Conservation (phyloP, 345 rosid genomes). For the Carallia pectinifolia region DNA sequence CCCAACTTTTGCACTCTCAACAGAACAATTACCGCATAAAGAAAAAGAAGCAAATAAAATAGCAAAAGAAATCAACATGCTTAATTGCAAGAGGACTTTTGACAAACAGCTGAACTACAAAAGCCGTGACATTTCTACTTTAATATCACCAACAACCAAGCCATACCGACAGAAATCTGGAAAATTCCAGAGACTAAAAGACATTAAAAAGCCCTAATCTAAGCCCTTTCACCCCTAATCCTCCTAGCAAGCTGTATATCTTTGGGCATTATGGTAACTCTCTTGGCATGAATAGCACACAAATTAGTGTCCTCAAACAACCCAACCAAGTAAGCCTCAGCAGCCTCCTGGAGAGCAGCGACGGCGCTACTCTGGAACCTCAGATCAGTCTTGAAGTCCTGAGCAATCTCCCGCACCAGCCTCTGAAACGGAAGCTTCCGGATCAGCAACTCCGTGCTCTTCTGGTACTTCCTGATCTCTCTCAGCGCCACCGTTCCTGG, state of each 20-base stretch:
- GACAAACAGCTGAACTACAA: too few relatives aligned
- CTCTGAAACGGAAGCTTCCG: slow-evolving; percentile 26
- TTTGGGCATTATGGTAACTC: too few relatives aligned
- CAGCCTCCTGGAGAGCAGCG: background rate
- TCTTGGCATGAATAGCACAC: too few relatives aligned
- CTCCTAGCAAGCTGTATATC: too few relatives aligned
- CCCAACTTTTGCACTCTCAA: too few relatives aligned
- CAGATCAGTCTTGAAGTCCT: slow-evolving; percentile 26
- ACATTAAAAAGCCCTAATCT: too few relatives aligned
- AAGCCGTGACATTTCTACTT: too few relatives aligned
- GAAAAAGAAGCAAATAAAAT: background rate
- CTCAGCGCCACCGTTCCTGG: background rate
- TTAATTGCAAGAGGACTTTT: background rate
- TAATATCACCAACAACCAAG: too few relatives aligned
- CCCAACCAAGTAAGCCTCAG: background rate
- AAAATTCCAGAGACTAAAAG: too few relatives aligned
- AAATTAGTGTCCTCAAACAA: background rate
- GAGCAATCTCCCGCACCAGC: slow-evolving; percentile 26
- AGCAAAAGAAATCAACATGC: background rate
- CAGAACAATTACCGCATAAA: too few relatives aligned
- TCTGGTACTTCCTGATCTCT: background rate
- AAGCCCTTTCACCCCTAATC: too few relatives aligned
- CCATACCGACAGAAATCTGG: too few relatives aligned
- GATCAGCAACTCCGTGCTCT: slow-evolving; percentile 5
- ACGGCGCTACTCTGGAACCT: slow-evolving; percentile 24